phyloP scores from a whole-genome alignment of 148 eudicot genomes.

The Rhododendron vialii region DNA sequence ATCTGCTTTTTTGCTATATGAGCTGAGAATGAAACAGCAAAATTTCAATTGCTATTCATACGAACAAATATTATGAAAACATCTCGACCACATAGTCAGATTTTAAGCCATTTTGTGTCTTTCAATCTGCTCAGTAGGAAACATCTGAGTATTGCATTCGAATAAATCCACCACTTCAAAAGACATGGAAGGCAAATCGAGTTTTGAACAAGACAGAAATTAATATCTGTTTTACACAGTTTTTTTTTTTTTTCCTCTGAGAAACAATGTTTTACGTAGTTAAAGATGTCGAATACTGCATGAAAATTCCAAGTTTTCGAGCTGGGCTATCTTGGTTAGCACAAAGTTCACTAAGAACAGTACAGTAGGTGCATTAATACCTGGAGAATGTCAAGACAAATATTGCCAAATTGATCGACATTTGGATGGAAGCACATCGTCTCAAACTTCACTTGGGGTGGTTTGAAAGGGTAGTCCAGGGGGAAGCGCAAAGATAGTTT shows the following conservation, averaged over 20 bases:
- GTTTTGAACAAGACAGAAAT: background rate
- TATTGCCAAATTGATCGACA: constrained; percentile 55
- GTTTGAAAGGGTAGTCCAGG: constrained; percentile 53
- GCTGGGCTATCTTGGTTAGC: background rate
- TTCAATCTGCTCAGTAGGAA: background rate
- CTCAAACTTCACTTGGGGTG: constrained; percentile 64
- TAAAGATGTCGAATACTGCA: background rate
- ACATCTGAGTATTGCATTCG: background rate
- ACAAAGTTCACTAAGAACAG: background rate
- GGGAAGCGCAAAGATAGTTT: constrained; percentile 57
- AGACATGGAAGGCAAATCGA: background rate
- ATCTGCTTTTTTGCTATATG: background rate
- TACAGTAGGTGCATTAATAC: constrained; percentile 21
- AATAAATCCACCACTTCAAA: background rate
- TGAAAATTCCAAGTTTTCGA: background rate
- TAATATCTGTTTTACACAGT: background rate
- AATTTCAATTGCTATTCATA: background rate
- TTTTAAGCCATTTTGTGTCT: background rate
- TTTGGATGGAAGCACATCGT: constrained; percentile 70
- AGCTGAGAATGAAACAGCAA: background rate
- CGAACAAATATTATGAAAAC: background rate
- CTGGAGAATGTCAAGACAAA: constrained; percentile 65
- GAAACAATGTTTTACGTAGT: background rate
- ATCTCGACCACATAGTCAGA: background rate
- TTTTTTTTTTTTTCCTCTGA: no score